Base-by-base conservation (phyloP, 2,329 filamentous ascomycete genomes). In the Venturiaceae sp. region DNA sequence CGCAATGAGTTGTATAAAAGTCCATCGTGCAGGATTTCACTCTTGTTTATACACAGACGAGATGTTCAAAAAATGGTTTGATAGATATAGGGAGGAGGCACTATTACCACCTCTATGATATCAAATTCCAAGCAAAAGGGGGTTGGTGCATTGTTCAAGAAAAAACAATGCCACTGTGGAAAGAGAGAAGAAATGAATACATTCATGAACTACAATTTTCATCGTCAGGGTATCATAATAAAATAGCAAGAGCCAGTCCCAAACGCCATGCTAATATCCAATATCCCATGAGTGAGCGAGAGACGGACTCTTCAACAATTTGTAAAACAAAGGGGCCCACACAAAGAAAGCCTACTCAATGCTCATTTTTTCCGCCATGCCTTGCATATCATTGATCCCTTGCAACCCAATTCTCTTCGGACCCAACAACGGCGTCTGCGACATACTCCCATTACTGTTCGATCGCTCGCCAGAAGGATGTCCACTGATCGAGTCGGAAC, bases 301-400 rank as follows among this genome's bases (percentile, higher is more conserved):
- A 19, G 16, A 39, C 7, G 13, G 13, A 5, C n/a, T 39, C 11
- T n/a, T 14, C 19, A 19, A 39, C 37, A 39, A 14, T 13, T 13
- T 9, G 26, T n/a, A 50, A 23, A 47, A 47, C 5, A 16, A 13
- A 26, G 21, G 21, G 19, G 23, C 14, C 14, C n/a, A 46, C 21
- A 14, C 41, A 21, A 16, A 26, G 11, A 28, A 14, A 39, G 3
- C 11, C 46, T 36, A 96, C 71, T 96, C 92, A 67, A 96, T 96
- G 71, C 89, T 96, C 88, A 97, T 94, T 66, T 92, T 91, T 87
- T 96, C 96, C 63, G 96, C 79, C 1, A 91, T 89, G 70, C 96
- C 92, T 69, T 90, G 90, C n/a, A 92, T 92, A 72, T 96, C 92
- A 19, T 83, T 87, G 92, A 97, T 96, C 1, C 92, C 90, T 72